phyloP scores from a whole-genome alignment of 352 stramenopile genomes.

The Phytophthora ohioensis region DNA sequence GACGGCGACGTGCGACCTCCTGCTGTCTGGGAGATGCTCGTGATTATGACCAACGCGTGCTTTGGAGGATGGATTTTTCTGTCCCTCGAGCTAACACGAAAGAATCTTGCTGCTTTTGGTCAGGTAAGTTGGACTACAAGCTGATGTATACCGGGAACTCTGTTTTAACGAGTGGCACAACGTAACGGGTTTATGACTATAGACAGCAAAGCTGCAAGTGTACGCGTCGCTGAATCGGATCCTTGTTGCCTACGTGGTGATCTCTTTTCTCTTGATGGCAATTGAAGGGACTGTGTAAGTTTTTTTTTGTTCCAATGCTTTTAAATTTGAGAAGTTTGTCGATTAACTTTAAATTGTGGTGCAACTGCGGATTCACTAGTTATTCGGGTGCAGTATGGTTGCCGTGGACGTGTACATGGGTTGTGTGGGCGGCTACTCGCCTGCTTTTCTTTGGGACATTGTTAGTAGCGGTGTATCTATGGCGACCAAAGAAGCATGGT shows the following conservation, averaged over 20 bases:
- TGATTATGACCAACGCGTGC: conserved; percentile 80
- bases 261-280: conserved; percentile 81
- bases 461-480: conserved; percentile 74
- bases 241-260: conserved; percentile 65
- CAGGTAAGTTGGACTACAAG: conserved; percentile 49
- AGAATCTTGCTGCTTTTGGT: conserved; percentile 81
- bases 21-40: conserved; percentile 80
- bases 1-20: conserved; percentile 70
- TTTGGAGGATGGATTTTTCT: conserved; percentile 90
- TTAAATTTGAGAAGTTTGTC: neutral
- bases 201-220: conserved; percentile 83
- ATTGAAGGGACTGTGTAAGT: conserved; percentile 84
- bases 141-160: neutral
- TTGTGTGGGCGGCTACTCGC: conserved; percentile 81
- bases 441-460: conserved; percentile 78
- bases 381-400: conserved; percentile 74
- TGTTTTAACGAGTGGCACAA: neutral
- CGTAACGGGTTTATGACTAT: neutral
- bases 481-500: conserved; percentile 73
- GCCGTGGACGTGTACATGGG: conserved; percentile 78
- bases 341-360: neutral
- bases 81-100: conserved; percentile 77
- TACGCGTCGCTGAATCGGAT: conserved; percentile 71
- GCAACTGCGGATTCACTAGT: conserved; percentile 35
- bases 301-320: neutral